Evolutionary conservation across 169 alveolate genomes (phyloP).

Genomic region (Cryptosporidium canis): DNA sequence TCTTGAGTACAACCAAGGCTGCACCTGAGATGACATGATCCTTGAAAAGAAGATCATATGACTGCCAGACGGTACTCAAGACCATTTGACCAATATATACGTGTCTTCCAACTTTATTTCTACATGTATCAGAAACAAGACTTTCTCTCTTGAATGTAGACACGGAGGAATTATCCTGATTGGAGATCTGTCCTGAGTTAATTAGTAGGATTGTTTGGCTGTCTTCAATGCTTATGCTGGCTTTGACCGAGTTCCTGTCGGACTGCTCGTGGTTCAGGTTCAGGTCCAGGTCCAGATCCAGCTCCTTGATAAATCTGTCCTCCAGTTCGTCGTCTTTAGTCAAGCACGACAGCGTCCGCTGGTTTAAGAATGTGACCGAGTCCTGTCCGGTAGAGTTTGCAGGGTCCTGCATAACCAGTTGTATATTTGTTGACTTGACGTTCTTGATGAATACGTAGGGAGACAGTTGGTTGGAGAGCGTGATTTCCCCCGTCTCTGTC

Average conservation of each 20-base stretch:
- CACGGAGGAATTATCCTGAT: constrained; percentile 10
- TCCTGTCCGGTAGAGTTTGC: background rate
- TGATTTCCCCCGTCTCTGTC: constrained; percentile 70
- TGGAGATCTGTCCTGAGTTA: background rate
- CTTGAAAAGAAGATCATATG: constrained; percentile 57
- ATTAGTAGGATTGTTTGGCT: background rate
- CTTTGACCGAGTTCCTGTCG: background rate
- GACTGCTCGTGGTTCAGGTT: background rate
- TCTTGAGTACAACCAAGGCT: constrained; percentile 61
- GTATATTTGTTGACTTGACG: constrained; percentile 8
- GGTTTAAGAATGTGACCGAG: background rate
- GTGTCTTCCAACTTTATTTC: constrained; percentile 41
- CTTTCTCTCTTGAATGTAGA: constrained; percentile 52
- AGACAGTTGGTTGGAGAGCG: background rate
- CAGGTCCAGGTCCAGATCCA: background rate
- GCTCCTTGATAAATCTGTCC: constrained; percentile 13
- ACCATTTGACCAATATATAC: constrained; percentile 68
- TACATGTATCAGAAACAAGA: constrained; percentile 15
- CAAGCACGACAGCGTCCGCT: constrained; percentile 58
- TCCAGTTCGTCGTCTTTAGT: constrained; percentile 50
- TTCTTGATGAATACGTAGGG: constrained; percentile 10
- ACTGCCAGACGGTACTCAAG: constrained; percentile 65
- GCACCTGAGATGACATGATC: constrained; percentile 69
- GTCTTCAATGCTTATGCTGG: background rate
- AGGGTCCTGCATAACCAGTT: constrained; percentile 44